phyloP scores from a whole-genome alignment of 225 moss, liverwort and hornwort species.

The Polytrichum formosum region DNA sequence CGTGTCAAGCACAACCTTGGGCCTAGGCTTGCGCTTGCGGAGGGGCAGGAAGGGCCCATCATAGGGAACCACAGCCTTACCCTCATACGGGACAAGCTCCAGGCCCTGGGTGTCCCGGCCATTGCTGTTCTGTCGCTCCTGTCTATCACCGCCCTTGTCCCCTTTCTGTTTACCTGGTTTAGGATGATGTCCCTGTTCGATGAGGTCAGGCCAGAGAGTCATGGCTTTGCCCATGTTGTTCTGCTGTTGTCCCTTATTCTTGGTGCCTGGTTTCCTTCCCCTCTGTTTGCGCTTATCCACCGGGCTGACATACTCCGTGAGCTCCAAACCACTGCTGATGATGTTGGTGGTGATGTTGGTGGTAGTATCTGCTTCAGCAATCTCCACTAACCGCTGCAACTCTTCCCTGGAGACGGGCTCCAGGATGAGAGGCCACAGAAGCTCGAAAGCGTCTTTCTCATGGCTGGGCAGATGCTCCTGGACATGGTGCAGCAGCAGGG shows the following conservation, averaged over 20 bases:
- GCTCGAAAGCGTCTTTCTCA: constrained; percentile 30
- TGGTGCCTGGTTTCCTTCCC: constrained; percentile 15
- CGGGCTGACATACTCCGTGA: not conserved
- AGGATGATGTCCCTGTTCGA: constrained; percentile 1
- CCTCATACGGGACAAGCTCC: constrained; percentile 53
- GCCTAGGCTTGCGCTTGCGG: constrained; percentile 45
- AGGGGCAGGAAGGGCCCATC: constrained; percentile 39
- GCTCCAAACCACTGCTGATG: constrained; percentile 3
- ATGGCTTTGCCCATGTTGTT: constrained; percentile 15
- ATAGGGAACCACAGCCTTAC: constrained; percentile 41
- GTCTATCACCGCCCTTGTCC: constrained; percentile 3
- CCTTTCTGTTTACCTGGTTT: constrained; percentile 11
- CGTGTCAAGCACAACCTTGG: constrained; percentile 67
- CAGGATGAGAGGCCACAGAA: constrained; percentile 31
- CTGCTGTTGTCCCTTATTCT: constrained; percentile 6
- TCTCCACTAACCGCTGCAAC: constrained; percentile 19
- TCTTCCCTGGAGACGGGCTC: constrained; percentile 18
- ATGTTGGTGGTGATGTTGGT: no score
- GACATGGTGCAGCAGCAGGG: constrained; percentile 30
- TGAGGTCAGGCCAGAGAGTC: constrained; percentile 27
- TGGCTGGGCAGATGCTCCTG: constrained; percentile 28
- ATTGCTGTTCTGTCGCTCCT: constrained; percentile 10
- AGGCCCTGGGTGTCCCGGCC: constrained; percentile 12
- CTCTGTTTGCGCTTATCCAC: constrained; percentile 11
- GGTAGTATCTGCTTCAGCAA: constrained; percentile 5